These are phyloP conservation scores for Bacterosira constricta DNA, from an alignment of 108 stramenopile genomes.

Conservation along the genomic window DNA sequence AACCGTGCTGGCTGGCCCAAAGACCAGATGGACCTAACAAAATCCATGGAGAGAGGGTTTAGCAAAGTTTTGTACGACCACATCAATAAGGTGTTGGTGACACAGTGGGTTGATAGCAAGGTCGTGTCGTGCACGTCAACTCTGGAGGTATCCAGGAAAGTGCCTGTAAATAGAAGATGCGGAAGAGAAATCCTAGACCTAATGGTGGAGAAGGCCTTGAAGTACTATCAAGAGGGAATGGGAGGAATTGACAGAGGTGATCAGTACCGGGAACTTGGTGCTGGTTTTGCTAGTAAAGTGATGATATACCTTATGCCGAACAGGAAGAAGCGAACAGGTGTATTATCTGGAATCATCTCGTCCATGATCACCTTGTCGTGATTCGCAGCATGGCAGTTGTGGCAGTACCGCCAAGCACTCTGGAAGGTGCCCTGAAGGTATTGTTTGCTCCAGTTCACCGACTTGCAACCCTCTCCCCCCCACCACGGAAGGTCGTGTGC, in stretches of 20 bases:
- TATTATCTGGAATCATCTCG: too few species aligned
- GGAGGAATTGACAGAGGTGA: slow-evolving; percentile 1
- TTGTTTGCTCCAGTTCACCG: too few species aligned
- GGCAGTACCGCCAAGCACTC: too few species aligned
- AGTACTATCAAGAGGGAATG: neutral
- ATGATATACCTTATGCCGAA: too few species aligned
- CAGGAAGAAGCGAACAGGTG: too few species aligned
- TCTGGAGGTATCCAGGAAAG: neutral
- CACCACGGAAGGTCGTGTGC: too few species aligned
- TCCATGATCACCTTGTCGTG: too few species aligned
- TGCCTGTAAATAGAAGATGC: neutral
- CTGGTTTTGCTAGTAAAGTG: slow-evolving; percentile 24
- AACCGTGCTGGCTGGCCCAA: slow-evolving; percentile 1
- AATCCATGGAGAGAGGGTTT: neutral
- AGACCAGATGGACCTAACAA: neutral
- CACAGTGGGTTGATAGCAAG: slow-evolving; percentile 27
- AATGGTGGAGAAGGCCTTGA: neutral
- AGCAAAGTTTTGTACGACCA: neutral
- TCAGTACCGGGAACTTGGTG: neutral
- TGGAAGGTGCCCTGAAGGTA: too few species aligned
- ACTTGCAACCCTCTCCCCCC: too few species aligned
- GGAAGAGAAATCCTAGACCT: neutral
- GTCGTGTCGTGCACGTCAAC: slow-evolving; percentile 14
- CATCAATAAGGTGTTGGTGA: too few species aligned
- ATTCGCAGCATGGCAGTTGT: too few species aligned